phyloP scores from a whole-genome alignment of 2,329 filamentous ascomycete genomes.

The Xylaria sp. region DNA sequence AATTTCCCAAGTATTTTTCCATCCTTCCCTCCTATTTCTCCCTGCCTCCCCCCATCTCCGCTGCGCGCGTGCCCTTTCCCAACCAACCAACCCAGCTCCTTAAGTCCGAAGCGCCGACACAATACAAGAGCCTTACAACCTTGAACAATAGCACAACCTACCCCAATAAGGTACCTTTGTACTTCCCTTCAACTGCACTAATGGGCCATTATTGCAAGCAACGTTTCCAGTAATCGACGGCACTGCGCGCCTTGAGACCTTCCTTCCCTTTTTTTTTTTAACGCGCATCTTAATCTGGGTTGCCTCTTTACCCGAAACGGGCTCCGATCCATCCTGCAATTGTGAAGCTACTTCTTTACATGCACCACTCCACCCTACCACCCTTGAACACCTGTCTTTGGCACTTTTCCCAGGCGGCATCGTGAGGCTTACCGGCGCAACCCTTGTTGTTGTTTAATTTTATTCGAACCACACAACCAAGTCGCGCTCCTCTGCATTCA shows the following conservation, averaged over 20 bases:
- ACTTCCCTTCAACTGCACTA: slow-evolving; percentile 30
- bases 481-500: neutral
- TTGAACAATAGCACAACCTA: slow-evolving; percentile 32
- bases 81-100: slow-evolving; percentile 25
- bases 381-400: slow-evolving; percentile 11
- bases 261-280: slow-evolving; percentile 16
- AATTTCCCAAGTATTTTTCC: slow-evolving; percentile 45
- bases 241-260: slow-evolving; percentile 21
- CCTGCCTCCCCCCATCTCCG: slow-evolving; percentile 34
- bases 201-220: slow-evolving; percentile 23
- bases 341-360: slow-evolving; percentile 23
- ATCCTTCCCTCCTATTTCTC: slow-evolving; percentile 45
- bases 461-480: slow-evolving; percentile 30
- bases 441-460: slow-evolving; percentile 30
- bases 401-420: slow-evolving; percentile 24
- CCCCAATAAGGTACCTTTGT: slow-evolving; percentile 31
- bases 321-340: slow-evolving; percentile 23
- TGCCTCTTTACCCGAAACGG: slow-evolving; percentile 37
- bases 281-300: slow-evolving; percentile 32
- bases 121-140: slow-evolving; percentile 9
- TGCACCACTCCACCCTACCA: slow-evolving; percentile 31
- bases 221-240: slow-evolving; percentile 30
- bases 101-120: slow-evolving; percentile 40
- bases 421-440: slow-evolving; percentile 33
- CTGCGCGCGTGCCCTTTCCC: slow-evolving; percentile 29